Evolutionary conservation across 441 rosid genomes (phyloP), one percentile per base, ranked within the genome.

Genomic region (Flueggea neowawraea): DNA sequence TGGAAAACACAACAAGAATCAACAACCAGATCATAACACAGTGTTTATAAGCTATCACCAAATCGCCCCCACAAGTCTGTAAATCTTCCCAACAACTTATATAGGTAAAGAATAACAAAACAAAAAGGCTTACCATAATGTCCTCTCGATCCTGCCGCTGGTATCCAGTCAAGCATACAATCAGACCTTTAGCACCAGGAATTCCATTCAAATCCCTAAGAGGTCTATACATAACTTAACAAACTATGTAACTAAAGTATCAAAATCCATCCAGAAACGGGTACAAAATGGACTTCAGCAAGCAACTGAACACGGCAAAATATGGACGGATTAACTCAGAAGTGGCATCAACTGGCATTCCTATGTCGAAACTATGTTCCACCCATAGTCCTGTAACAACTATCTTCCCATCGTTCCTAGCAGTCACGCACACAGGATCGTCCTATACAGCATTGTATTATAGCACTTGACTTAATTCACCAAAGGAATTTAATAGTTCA

Each of bases 101-200:
- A 67, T 47, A 71, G 43, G 51, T 48, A 32, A 15, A 62, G 3
- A 33, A 68, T 32, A 58, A 58, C 31, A 43, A 7, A 65, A 11
- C 45, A 22, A 22, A 57, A 52, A 58, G 31, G 54, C 57, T 15
- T 61, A 95, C 99, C 99, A 90, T 95, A 48, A 95, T 82, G 71
- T 95, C 96, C 0, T 95, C 98, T 68, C 98, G 82, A 69, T 89
- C 98, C 65, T 86, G 97, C 52, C 96, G 74, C 71, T 82, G 93
- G 82, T 90, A 95, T 12, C 98, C 95, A 52, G 99, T 95, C 77
- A 95, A 84, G 70, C 99, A 95, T 64, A 88, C 55, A 22, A 80
- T 66, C 45, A 95, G 60, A 78, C 59, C 60, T 62, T 77, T 64
- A 28, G 94, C 83, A 44, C 97, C 91, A 2, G 85, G 89, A 77